phyloP scores from a whole-genome alignment of 441 rosid genomes.

The Populus tomentosa region DNA sequence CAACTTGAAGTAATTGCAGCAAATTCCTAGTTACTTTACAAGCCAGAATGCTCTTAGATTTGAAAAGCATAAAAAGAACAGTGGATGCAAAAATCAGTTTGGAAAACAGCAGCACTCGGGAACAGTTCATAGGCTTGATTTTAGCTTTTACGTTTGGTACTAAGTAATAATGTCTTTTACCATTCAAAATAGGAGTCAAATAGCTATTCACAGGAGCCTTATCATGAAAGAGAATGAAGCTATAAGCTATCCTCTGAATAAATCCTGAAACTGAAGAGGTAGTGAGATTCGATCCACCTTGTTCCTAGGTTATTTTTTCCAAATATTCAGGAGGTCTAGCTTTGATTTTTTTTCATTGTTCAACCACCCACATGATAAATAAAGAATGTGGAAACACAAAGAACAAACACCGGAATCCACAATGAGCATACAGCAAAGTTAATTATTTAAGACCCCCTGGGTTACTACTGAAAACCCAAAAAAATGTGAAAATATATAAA shows the following conservation, averaged over 20 bases:
- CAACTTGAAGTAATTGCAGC: too few relatives aligned
- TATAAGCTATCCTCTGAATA: background rate
- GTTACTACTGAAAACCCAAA: too few relatives aligned
- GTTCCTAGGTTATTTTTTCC: background rate
- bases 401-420: background rate
- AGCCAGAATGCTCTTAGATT: too few relatives aligned
- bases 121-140: background rate
- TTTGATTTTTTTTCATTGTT: background rate
- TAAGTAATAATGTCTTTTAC: background rate
- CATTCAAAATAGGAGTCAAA: background rate
- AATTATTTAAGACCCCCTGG: too few relatives aligned
- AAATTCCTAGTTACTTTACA: too few relatives aligned
- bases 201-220: background rate
- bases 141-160: background rate
- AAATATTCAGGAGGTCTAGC: background rate
- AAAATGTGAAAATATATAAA: too few relatives aligned
- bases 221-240: background rate
- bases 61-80: too few relatives aligned
- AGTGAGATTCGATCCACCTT: background rate
- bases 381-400: background rate
- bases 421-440: too few relatives aligned
- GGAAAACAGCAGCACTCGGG: too few relatives aligned
- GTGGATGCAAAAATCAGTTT: too few relatives aligned
- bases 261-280: background rate
- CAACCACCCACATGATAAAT: background rate